Conservation (phyloP, 495 filamentous ascomycete genomes). For the Daldinia decipiens region DNA sequence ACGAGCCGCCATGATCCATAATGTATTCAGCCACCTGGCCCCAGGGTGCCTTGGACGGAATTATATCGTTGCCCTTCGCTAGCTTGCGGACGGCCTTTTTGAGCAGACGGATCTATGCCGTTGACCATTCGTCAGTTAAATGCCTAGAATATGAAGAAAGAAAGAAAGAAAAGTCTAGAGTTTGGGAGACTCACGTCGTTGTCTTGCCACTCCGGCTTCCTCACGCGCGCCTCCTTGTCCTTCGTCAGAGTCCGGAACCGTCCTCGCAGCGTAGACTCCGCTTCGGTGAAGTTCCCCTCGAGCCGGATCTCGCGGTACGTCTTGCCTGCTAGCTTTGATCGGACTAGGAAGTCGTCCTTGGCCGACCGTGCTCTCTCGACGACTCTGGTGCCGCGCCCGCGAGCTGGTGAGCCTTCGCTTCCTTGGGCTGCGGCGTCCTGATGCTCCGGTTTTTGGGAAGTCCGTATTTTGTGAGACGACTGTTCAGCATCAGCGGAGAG, state of each 20-base stretch:
- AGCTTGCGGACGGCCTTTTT: conserved; percentile 59
- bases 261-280: conserved; percentile 88
- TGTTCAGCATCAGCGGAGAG: not conserved
- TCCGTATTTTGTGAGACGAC: not conserved
- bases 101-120: conserved; percentile 58
- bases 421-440: not conserved
- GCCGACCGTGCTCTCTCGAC: conserved; percentile 36
- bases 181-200: conserved; percentile 73
- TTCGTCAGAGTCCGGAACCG: conserved; percentile 84
- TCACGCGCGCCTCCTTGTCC: conserved; percentile 72
- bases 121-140: conserved; percentile 25
- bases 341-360: conserved; percentile 73
- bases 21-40: conserved; percentile 84
- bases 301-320: conserved; percentile 83
- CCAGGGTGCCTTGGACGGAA: conserved; percentile 74
- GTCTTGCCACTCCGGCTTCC: conserved; percentile 80
- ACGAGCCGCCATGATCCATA: conserved; percentile 73
- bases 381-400: not conserved
- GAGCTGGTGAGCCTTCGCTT: not conserved
- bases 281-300: conserved; percentile 73
- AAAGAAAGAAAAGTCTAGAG: not conserved
- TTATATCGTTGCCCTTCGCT: conserved; percentile 36
- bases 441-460: conserved; percentile 7
- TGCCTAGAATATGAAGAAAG: no score
- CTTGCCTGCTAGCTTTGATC: conserved; percentile 69